Base-by-base conservation (phyloP, 2,329 filamentous ascomycete genomes). In the Ascosphaera apis region DNA sequence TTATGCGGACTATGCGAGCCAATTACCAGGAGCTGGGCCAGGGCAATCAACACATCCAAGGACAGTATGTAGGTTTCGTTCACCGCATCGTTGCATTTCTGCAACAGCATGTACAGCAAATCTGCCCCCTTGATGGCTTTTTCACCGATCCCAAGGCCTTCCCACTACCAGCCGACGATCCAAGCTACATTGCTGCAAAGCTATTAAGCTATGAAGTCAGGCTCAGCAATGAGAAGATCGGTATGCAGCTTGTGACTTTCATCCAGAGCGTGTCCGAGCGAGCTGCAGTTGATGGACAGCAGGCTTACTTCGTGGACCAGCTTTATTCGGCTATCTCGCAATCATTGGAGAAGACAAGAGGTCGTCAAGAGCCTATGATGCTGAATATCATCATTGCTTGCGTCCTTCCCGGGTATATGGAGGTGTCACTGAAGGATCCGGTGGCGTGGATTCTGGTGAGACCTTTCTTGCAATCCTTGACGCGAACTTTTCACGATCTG, bases 61-160 rank as follows among this genome's bases (percentile, higher is more conserved):
- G 68, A 8, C 55, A 60, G 2, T 75, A 75, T 44, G 66, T 73
- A 4, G 57, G 63, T 7, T 74, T 76, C 45, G 68, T 74, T 3
- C 71, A 76, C 39, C 53, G 57, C 12, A 56, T 74, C 2, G 61
- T 76, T 2, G 61, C 64, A 15, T 65, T 66, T 40, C 49, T 75
- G 33, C 70, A 75, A 44, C 67, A 76, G 43, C 64, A 74, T 42
- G 65, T 65, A 1, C 56, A 60, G 21, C 65, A 51, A 13, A 69
- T 73, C 21, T 63, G 60, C 41, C 56, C 60, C 0, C 56, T 74
- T 12, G 61, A 72, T 37, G 48, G 54, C 1, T 74, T 72, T 54
- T 74, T 73, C 49, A 70, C 63, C 2, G 64, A 73, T 42, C 68
- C 69, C 1, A 53, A 58, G 1, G 58, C 61, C 0, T 76, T 76